Percentiles rank a stretch among this genome's conserved stretches.
Evolutionary conservation across 2,329 filamentous ascomycete genomes (phyloP).

Genomic region (Colletotrichum phormii): DNA sequence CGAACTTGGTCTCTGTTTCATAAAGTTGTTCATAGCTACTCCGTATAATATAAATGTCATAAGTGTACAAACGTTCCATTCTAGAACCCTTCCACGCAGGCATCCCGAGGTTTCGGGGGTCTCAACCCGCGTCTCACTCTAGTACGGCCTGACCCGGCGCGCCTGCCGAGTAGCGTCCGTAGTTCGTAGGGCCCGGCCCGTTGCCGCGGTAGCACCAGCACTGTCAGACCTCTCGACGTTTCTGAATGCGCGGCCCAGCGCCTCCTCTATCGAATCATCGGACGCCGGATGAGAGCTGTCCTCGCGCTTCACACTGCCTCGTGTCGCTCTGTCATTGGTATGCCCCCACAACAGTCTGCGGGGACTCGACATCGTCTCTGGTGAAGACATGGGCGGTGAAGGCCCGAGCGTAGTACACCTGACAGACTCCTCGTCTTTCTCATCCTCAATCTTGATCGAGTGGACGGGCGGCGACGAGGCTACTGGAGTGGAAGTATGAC

Average conservation of each 20-base stretch:
- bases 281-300: neutral
- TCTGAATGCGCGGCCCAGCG: neutral
- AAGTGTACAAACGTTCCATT: neutral
- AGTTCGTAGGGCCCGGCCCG: constrained; percentile 3
- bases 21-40: neutral
- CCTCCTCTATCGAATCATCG: too few species aligned
- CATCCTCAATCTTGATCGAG: neutral
- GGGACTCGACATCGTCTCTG: neutral
- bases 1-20: neutral
- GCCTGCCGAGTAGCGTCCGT: neutral
- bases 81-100: neutral
- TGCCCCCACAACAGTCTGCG: neutral
- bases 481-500: neutral
- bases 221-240: neutral
- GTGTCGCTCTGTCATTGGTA: neutral
- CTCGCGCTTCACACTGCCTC: neutral
- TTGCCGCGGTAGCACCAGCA: neutral
- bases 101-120: too few species aligned
- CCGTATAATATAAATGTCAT: neutral
- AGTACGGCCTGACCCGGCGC: neutral
- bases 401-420: neutral
- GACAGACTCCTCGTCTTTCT: neutral
- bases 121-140: neutral
- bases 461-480: neutral
- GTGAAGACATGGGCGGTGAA: neutral